A percentile compares a stretch with the other conserved stretches of the same genome.
phyloP scores from a whole-genome alignment of 129 eudicot genomes.

The Helichrysum umbraculigerum region DNA sequence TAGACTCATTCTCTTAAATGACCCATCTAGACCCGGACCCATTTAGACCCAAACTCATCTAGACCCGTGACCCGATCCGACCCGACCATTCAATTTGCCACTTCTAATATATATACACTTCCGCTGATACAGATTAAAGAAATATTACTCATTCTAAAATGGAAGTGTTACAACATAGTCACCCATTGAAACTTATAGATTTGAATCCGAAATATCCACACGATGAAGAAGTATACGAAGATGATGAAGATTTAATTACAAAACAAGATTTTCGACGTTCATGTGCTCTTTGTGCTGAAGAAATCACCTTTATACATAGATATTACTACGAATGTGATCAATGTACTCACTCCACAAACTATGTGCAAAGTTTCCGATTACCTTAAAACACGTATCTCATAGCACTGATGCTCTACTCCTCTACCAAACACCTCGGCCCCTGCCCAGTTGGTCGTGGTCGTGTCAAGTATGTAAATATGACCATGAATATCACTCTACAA shows the following conservation, averaged over 20 bases:
- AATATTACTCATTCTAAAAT: not conserved
- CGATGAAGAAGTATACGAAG: conserved; percentile 10
- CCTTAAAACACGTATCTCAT: not conserved
- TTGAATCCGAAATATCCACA: conserved; percentile 15
- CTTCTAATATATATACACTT: no score
- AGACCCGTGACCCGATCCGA: no score
- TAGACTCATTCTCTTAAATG: no score
- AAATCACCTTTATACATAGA: not conserved
- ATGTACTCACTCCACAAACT: not conserved
- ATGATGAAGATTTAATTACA: not conserved
- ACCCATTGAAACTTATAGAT: conserved; percentile 10
- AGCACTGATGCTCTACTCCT: not conserved
- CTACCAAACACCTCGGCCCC: not conserved
- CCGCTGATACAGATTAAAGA: no score
- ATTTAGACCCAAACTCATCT: no score
- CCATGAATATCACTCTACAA: not conserved
- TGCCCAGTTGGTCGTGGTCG: not conserved
- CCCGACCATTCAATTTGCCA: no score
- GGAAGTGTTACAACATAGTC: conserved; percentile 5
- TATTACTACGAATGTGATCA: conserved; percentile 1
- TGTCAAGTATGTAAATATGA: not conserved
- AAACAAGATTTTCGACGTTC: conserved; percentile 7
- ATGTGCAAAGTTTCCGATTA: conserved; percentile 1
- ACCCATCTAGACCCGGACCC: no score
- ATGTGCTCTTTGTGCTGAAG: not conserved